phyloP scores from a whole-genome alignment of 352 stramenopile genomes.

The Saprolegnia parasitica region DNA sequence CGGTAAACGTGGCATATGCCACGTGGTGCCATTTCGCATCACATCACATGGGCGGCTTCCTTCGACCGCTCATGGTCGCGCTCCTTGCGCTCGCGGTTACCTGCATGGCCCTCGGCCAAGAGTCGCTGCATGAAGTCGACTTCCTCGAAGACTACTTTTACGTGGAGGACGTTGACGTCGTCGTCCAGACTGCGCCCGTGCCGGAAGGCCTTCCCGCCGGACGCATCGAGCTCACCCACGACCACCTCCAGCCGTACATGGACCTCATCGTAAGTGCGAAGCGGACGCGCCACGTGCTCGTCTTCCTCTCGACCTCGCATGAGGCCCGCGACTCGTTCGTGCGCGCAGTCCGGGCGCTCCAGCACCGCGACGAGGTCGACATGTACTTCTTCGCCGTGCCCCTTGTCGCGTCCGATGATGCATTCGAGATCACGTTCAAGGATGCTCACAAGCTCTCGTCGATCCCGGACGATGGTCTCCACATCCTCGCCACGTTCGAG shows the following conservation, averaged over 20 bases:
- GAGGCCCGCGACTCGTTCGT: neutral
- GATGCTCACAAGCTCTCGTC: neutral
- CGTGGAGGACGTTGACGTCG: neutral
- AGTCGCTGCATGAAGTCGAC: neutral
- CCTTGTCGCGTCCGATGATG: slow-evolving; percentile 4
- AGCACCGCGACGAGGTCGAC: neutral
- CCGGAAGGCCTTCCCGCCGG: neutral
- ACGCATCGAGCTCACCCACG: neutral
- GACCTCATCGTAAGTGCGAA: neutral
- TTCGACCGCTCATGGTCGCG: neutral
- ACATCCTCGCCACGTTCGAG: slow-evolving; percentile 13
- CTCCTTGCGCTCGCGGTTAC: neutral
- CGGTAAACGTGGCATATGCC: neutral
- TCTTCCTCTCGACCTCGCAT: slow-evolving; percentile 24
- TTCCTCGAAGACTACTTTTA: slow-evolving; percentile 31
- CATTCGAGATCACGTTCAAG: neutral
- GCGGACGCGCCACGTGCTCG: slow-evolving; percentile 10
- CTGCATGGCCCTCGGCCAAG: neutral
- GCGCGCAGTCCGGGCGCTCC: neutral
- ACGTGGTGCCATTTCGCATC: neutral
- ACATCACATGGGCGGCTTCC: neutral
- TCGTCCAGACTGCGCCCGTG: neutral
- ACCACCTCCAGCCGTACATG: slow-evolving; percentile 8
- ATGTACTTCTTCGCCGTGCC: slow-evolving; percentile 23
- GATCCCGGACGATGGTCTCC: slow-evolving; percentile 7